Evolutionary conservation across 495 filamentous ascomycete species (phyloP), one percentile per base, ranked within the genome.

Genomic region (Lindgomyces ingoldianus): DNA sequence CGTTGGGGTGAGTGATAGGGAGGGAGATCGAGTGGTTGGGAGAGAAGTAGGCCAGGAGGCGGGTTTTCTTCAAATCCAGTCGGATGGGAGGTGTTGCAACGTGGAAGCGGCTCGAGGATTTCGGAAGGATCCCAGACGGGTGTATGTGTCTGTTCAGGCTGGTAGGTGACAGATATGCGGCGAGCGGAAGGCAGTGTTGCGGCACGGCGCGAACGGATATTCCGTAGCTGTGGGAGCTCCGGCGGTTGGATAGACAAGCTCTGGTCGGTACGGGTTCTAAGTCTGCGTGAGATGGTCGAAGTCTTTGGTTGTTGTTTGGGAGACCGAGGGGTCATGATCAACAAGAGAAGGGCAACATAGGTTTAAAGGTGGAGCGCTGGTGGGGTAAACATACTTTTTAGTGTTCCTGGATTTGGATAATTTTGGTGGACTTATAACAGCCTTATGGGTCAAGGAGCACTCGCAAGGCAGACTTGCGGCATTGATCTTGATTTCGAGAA

Each of bases 261-360:
- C 30, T 70, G 62, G 42, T 62, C 56, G 24, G 63, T 58, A 47
- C 59, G 64, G 49, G 42, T 59, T 67, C 68, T 70, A 41, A 63
- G 68, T 60, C 54, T 66, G n/a, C 63, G 68, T 70, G 68, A 70
- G 63, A 60, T 64, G 63, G 68, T 64, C n/a, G 68, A 48, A 9
- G 68, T 49, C 55, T 70, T 70, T 12, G 52, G 44, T 47, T 52
- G 62, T 56, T 57, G 59, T 67, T 62, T 70, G 41, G 58, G 68
- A 56, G 68, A 70, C 67, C 67, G 62, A 57, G 57, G 62, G 67
- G 67, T 70, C 67, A 70, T 70, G 62, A 51, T 65, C 62, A 62
- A 58, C 57, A 36, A 45, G 51, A 27, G 50, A 46, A 59, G 53
- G 57, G 42, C 53, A 49, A 63, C 68, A 70, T 70, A 39, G 25